These are phyloP conservation scores for Cyclospora cayetanensis DNA, from an alignment of 169 alveolate species.

Conservation along the genomic window DNA sequence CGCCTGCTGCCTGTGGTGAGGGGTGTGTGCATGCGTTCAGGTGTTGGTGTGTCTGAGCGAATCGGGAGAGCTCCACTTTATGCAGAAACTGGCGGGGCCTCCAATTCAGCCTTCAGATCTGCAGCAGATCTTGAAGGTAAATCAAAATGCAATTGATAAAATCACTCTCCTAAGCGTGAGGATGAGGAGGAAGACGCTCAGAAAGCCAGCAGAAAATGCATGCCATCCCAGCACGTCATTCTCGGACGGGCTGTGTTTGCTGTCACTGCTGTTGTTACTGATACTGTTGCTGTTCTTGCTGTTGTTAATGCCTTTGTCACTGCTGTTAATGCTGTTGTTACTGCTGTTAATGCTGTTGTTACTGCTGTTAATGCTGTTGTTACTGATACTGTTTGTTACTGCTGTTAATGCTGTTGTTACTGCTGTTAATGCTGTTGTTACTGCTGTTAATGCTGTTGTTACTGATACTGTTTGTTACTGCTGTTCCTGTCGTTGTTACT, in stretches of 20 bases:
- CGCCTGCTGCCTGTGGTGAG: too few relatives aligned
- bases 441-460: not conserved
- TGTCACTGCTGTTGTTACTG: not conserved
- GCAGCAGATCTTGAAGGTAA: not conserved
- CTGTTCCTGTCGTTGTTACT: not conserved
- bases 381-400: too few relatives aligned
- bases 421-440: not conserved
- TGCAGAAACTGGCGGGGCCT: not conserved
- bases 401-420: not conserved
- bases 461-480: too few relatives aligned
- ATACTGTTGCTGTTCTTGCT: not conserved
- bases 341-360: not conserved
- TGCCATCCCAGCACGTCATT: too few relatives aligned
- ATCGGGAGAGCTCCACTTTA: not conserved
- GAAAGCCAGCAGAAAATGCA: not conserved
- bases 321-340: not conserved
- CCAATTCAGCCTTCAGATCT: not conserved
- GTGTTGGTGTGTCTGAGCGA: not conserved
- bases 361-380: not conserved
- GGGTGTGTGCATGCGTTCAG: too few relatives aligned
- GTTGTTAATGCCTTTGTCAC: not conserved
- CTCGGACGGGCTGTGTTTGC: too few relatives aligned
- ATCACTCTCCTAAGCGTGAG: not conserved
- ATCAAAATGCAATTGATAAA: not conserved
- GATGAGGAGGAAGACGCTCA: not conserved